These are phyloP conservation scores for Daldinia decipiens DNA, from an alignment of 495 filamentous ascomycete genomes.

Conservation along the genomic window DNA sequence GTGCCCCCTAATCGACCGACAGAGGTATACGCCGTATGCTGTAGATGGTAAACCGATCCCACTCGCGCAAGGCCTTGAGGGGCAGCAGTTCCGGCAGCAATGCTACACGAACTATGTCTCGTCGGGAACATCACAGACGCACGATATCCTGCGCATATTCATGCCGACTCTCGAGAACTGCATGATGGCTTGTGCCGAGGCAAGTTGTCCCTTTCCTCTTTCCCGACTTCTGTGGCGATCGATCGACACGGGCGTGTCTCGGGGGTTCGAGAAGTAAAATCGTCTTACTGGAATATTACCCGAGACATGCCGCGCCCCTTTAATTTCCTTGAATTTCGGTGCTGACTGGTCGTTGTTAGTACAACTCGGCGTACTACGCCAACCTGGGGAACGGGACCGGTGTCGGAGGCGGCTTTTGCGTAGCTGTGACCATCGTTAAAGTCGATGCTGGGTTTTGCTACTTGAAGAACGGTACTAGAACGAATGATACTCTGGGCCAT, in stretches of 20 bases:
- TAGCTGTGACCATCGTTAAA: conserved; percentile 48
- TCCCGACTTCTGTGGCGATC: background rate
- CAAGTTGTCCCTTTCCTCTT: background rate
- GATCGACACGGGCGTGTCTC: background rate
- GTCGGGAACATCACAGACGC: conserved; percentile 32
- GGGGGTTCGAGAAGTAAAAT: background rate
- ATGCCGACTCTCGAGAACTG: conserved; percentile 51
- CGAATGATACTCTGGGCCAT: conserved; percentile 45
- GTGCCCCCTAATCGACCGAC: conserved; percentile 45
- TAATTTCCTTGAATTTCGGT: background rate
- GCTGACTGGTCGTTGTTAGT: conserved; percentile 16
- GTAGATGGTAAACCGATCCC: conserved; percentile 42
- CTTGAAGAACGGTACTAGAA: conserved; percentile 52
- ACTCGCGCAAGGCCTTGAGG: conserved; percentile 23
- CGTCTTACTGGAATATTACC: background rate
- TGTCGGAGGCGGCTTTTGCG: conserved; percentile 46
- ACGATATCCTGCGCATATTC: conserved; percentile 49
- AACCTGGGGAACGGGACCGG: conserved; percentile 22
- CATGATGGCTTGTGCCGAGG: conserved; percentile 48
- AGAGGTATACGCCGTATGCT: conserved; percentile 44
- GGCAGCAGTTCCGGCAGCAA: conserved; percentile 45
- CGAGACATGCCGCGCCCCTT: background rate
- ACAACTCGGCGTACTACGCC: conserved; percentile 46
- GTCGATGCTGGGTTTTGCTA: conserved; percentile 48
- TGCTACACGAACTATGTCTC: conserved; percentile 50